These are phyloP conservation scores for Thermochaetoides dissita DNA, from an alignment of 2,329 filamentous ascomycete genomes.

Conservation along the genomic window DNA sequence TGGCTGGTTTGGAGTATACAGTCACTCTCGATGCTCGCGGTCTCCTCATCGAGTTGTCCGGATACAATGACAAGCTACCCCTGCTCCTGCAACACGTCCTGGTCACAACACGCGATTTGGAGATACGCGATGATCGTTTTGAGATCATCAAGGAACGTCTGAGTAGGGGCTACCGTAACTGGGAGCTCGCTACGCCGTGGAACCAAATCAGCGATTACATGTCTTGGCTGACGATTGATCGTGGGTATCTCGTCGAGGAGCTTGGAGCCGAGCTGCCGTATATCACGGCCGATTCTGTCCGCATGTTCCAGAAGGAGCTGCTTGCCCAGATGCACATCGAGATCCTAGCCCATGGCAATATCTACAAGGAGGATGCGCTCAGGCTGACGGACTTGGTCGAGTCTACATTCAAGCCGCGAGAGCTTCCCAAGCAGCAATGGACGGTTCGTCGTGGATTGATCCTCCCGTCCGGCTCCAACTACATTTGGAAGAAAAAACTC, in stretches of 20 bases:
- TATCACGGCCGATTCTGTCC: conserved; percentile 61
- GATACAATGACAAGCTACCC: conserved; percentile 92
- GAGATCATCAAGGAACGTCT: conserved; percentile 80
- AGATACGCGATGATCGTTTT: conserved; percentile 77
- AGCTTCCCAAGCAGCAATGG: conserved; percentile 66
- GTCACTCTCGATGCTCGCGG: conserved; percentile 61
- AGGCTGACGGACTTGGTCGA: conserved; percentile 74
- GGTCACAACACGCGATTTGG: conserved; percentile 67
- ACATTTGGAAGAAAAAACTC: conserved; percentile 64
- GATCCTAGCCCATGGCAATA: conserved; percentile 75
- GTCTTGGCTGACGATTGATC: conserved; percentile 64
- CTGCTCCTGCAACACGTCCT: conserved; percentile 85
- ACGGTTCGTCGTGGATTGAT: conserved; percentile 63
- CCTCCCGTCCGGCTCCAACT: conserved; percentile 68
- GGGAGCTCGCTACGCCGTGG: conserved; percentile 77
- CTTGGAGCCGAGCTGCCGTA: conserved; percentile 61
- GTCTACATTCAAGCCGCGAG: conserved; percentile 57
- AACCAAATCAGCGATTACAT: conserved; percentile 76
- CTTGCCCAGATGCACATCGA: conserved; percentile 79
- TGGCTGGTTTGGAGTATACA: conserved; percentile 75
- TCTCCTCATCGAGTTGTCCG: conserved; percentile 63
- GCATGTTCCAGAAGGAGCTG: conserved; percentile 64
- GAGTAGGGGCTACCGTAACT: conserved; percentile 65
- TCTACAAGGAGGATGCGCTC: conserved; percentile 86
- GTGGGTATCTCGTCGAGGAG: conserved; percentile 67